Conservation (phyloP, 805 yeast species). For the Phaffomyces opuntiae region DNA sequence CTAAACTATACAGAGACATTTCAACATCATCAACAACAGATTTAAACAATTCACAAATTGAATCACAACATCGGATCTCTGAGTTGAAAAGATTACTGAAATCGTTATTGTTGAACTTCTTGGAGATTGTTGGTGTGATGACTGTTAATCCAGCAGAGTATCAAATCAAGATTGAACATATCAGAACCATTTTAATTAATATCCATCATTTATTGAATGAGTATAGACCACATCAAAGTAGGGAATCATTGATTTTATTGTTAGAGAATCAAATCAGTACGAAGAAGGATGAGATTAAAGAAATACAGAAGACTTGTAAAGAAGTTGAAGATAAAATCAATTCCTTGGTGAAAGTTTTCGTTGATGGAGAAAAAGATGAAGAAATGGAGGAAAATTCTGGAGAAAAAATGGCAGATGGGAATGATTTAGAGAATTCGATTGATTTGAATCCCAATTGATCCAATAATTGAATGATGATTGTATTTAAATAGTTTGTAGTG, state of each 20-base stretch:
- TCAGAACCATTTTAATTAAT: conserved; percentile 75
- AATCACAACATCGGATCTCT: conserved; percentile 30
- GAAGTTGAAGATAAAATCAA: conserved; percentile 33
- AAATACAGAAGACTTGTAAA: conserved; percentile 32
- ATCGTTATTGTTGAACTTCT: conserved; percentile 69
- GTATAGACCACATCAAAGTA: conserved; percentile 90
- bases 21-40: conserved; percentile 3
- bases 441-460: too few relatives aligned
- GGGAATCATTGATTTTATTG: conserved; percentile 78
- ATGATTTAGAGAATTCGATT: too few relatives aligned
- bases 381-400: neutral
- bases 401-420: too few relatives aligned
- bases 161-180: conserved; percentile 62
- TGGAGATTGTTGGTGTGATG: conserved; percentile 76
- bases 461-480: too few relatives aligned
- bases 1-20: conserved; percentile 51
- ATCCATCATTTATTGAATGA: conserved; percentile 88
- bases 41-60: conserved; percentile 1
- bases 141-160: conserved; percentile 63
- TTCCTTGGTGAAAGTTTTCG: conserved; percentile 24
- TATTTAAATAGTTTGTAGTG: too few relatives aligned
- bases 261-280: conserved; percentile 63
- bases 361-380: conserved; percentile 13
- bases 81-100: conserved; percentile 77
- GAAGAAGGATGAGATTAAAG: conserved; percentile 47